These are phyloP conservation scores for Sphagnum contortum DNA, from an alignment of 225 moss, liverwort and hornwort species.

Conservation along the genomic window DNA sequence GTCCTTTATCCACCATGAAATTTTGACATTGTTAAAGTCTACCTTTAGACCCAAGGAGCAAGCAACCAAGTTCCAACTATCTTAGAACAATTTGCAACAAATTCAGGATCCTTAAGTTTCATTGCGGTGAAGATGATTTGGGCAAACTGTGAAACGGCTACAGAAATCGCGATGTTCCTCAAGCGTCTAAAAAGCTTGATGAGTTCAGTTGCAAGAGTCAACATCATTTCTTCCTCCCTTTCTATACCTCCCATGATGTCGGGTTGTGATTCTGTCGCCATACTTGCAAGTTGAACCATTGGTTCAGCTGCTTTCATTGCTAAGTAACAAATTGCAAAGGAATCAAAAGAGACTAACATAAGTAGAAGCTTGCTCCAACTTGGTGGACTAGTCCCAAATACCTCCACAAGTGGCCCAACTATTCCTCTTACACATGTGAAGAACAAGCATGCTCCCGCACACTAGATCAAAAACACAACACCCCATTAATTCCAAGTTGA, in stretches of 20 bases:
- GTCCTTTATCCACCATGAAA: no score
- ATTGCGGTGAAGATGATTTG: slow-evolving; percentile 45
- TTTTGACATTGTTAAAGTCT: no score
- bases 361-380: slow-evolving; percentile 71
- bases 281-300: slow-evolving; percentile 58
- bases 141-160: slow-evolving; percentile 70
- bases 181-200: slow-evolving; percentile 75
- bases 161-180: slow-evolving; percentile 64
- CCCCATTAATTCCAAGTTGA: no score
- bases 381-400: slow-evolving; percentile 78
- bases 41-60: slow-evolving; percentile 45
- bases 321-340: slow-evolving; percentile 76
- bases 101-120: slow-evolving; percentile 58
- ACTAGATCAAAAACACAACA: neutral
- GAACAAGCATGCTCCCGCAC: slow-evolving; percentile 48
- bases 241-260: slow-evolving; percentile 89
- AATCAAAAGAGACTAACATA: slow-evolving; percentile 78
- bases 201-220: slow-evolving; percentile 72
- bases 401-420: slow-evolving; percentile 62
- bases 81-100: slow-evolving; percentile 40
- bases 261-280: slow-evolving; percentile 61
- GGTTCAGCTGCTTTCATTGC: slow-evolving; percentile 81
- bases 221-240: slow-evolving; percentile 79
- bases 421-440: slow-evolving; percentile 65
- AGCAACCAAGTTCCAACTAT: slow-evolving; percentile 64